phyloP scores from a whole-genome alignment of 2,329 filamentous ascomycete species.

The Aspergillus fischeri region DNA sequence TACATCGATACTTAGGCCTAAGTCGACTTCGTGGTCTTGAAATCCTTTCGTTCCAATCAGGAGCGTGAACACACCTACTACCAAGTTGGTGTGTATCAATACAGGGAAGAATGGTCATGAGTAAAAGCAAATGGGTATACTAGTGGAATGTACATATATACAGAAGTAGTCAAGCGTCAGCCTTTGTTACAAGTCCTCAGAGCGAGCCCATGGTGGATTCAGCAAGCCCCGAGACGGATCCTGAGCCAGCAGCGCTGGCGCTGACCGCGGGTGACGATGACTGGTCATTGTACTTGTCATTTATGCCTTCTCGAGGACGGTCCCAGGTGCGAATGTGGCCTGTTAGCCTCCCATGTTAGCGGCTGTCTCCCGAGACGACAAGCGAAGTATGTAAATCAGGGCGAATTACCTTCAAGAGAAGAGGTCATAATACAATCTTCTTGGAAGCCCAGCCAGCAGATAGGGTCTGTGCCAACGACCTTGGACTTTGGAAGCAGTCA shows the following conservation, averaged over 20 bases:
- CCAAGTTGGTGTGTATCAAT: not conserved
- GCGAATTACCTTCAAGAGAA: conserved; percentile 73
- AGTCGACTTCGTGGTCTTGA: not conserved
- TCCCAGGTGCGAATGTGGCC: conserved; percentile 74
- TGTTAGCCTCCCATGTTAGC: conserved; percentile 33
- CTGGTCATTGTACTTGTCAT: conserved; percentile 19
- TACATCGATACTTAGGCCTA: not conserved
- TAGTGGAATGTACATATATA: conserved; percentile 11
- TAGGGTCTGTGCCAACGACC: conserved; percentile 75
- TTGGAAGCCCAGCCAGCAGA: conserved; percentile 90
- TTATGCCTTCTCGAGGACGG: conserved; percentile 51
- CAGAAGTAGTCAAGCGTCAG: not conserved
- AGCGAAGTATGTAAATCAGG: not conserved
- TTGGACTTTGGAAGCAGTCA: conserved; percentile 59
- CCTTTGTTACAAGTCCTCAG: conserved; percentile 1
- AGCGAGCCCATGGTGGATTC: conserved; percentile 16
- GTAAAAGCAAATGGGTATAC: conserved; percentile 15
- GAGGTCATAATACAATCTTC: conserved; percentile 90
- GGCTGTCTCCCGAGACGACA: conserved; percentile 1
- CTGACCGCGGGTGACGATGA: conserved; percentile 16
- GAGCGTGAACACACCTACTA: not conserved
- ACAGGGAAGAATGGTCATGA: not conserved
- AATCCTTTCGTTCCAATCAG: not conserved
- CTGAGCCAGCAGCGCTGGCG: conserved; percentile 13
- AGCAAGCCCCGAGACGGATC: conserved; percentile 8